Percentiles rank a stretch among this genome's conserved stretches.
Evolutionary conservation across 306 rosid genomes (phyloP).

Genomic region (Carpinus viminea): DNA sequence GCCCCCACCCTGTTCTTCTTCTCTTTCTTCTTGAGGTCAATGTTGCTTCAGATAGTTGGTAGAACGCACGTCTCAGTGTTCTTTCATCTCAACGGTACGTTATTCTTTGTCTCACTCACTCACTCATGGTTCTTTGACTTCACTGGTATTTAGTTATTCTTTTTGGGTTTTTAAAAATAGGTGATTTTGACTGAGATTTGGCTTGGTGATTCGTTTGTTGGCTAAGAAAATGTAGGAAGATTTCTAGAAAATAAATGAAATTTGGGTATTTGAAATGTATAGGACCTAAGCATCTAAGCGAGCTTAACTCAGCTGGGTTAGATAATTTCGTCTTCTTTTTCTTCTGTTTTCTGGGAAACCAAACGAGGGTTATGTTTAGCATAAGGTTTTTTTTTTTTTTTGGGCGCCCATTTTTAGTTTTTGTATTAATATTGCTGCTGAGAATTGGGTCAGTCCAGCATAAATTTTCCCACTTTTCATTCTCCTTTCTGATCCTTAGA

Average conservation of each 20-base stretch:
- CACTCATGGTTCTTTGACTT: neutral
- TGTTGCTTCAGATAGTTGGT: slow-evolving; percentile 25
- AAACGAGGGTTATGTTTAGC: slow-evolving; percentile 13
- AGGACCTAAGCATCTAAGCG: neutral
- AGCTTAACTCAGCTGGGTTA: neutral
- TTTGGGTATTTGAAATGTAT: neutral
- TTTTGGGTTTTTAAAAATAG: neutral
- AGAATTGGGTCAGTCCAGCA: neutral
- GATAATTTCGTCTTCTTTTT: neutral
- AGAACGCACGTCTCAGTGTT: neutral
- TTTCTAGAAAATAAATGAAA: neutral
- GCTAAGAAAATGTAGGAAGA: slow-evolving; percentile 13
- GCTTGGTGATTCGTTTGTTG: neutral
- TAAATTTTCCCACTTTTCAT: neutral
- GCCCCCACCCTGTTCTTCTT: slow-evolving; percentile 1
- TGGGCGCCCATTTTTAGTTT: neutral
- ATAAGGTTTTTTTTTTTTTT: neutral
- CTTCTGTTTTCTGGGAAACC: slow-evolving; percentile 8
- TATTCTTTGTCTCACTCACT: neutral
- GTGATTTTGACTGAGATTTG: neutral
- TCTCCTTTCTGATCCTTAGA: neutral
- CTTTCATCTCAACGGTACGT: slow-evolving; percentile 22
- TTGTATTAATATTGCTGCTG: neutral
- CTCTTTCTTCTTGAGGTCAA: slow-evolving; percentile 29
- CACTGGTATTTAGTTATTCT: neutral